Evolutionary conservation across 305 asterid genomes (phyloP), one percentile per base, ranked within the genome.

Genomic region (Ajuga reptans): DNA sequence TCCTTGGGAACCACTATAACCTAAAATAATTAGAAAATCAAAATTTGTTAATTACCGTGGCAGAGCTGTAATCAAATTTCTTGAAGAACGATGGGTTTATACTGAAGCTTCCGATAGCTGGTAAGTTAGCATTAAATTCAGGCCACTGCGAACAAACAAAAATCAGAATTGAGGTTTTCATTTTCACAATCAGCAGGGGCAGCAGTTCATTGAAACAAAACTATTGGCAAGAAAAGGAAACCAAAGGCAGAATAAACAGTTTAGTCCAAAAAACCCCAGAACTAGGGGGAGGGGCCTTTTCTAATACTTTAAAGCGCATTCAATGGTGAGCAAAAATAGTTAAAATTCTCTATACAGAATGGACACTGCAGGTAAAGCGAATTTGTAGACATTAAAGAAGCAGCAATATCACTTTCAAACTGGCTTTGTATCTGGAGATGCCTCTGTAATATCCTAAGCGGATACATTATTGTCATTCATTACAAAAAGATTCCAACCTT

Each of bases 21-120:
- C 11, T n/a, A 29, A 75, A 54, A 16, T 10, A 75, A 53, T 59
- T 58, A 18, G 42, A 15, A 41, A 34, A 61, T 6, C 63, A 53
- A 69, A 68, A 56, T 45, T 41, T 59, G 29, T 52, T 21, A 67
- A 62, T 74, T 88, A 92, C 98, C 94, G 11, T 14, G 59, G 98
- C 95, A 46, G 90, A 80, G 78, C 88, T 83, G 84, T 90, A 92
- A 80, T 92, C 90, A 57, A 93, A 90, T 76, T 86, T 90, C 72
- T 75, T 89, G 92, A 93, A 93, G 84, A 93, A 93, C 4, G 69
- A 68, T 31, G 96, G 86, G 61, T 80, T 89, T 78, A 93, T 85
- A 61, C 75, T 86, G 86, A 84, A 83, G 83, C 68, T 85, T 66
- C 97, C 96, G 17, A 87, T 31, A 53, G 54, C 84, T 7, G 95